Evolutionary conservation across 257 asterid species (phyloP).

Genomic region (Fraxinus pennsylvanica): DNA sequence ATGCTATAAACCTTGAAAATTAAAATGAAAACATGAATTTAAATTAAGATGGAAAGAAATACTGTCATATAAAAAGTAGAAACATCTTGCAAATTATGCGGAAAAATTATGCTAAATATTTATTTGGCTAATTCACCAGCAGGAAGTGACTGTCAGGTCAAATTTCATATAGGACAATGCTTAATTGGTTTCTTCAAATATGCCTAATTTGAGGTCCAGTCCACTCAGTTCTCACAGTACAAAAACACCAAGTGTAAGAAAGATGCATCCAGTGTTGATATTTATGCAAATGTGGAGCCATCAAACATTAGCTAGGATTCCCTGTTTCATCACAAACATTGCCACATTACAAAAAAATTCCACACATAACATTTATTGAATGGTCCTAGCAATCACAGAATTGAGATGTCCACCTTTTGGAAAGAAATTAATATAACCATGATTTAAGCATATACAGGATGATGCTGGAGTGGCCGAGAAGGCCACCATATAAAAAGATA

Average conservation of each 20-base stretch:
- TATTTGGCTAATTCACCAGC: neutral
- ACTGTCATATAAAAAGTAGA: neutral
- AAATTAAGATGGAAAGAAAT: slow-evolving; percentile 9
- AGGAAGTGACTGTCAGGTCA: neutral
- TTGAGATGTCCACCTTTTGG: neutral
- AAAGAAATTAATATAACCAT: neutral
- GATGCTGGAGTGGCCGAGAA: neutral
- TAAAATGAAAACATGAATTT: slow-evolving; percentile 24
- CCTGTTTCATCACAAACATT: neutral
- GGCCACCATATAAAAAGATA: neutral
- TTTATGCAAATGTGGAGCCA: neutral
- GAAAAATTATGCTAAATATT: slow-evolving; percentile 1
- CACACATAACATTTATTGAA: neutral
- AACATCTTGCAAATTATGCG: slow-evolving; percentile 6
- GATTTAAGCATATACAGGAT: neutral
- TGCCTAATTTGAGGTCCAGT: neutral
- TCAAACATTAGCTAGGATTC: neutral
- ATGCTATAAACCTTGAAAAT: slow-evolving; percentile 65
- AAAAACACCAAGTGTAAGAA: neutral
- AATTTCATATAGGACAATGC: neutral
- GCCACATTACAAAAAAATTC: neutral
- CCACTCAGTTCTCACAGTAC: neutral
- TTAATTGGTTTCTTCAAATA: no score
- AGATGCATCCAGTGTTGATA: neutral
- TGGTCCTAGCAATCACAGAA: neutral